Evolutionary conservation across 169 alveolate genomes (phyloP), one percentile per base, ranked within the genome.

Genomic region (Blepharisma undulans): DNA sequence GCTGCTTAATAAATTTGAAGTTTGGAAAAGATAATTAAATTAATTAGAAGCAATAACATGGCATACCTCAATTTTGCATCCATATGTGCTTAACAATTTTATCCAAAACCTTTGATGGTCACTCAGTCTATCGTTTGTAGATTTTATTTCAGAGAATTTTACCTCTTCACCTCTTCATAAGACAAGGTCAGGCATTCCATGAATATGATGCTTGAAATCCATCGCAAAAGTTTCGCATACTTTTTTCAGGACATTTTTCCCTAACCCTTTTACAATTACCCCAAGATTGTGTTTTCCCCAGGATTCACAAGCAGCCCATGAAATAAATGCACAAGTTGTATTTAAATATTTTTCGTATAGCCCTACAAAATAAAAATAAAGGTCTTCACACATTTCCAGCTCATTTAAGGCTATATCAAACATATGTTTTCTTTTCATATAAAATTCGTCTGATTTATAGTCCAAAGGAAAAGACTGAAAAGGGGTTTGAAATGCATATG

Each of bases 401-500:
- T 85, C 48, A 0, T 92, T 85, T 25, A 94, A 92, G 74, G 94
- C 88, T 66, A 48, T 10, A 27, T 92, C 93, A 72, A 95, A 93
- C 18, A 84, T 59, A 2, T 61, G 88, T 76, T 94, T 93, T 90
- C 98, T 94, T 34, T 92, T 91, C 6, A 34, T 32, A 89, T 93
- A 95, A 90, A 96, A 96, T 66, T 96, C 95, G 48, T 90, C 89
- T 33, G 92, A 90, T 60, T 76, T 90, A 84, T 92, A 95, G 85
- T 96, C 98, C 22, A 96, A 79, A 14, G 98, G 97, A 48, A 71
- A 84, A 21, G 93, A 89, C 76, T 96, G 94, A 71, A n/a, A 93
- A 27, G 94, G 92, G 4, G 95, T 92, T 92, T 96, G 95, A 61
- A 94, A 96, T 0, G 93, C 98, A 29, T 81, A 80, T 27, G 96